Percentiles rank a stretch among this genome's conserved stretches.
These are phyloP conservation scores for Linnemannia elongata DNA, from an alignment of 192 early-diverging fungal species.

Conservation along the genomic window DNA sequence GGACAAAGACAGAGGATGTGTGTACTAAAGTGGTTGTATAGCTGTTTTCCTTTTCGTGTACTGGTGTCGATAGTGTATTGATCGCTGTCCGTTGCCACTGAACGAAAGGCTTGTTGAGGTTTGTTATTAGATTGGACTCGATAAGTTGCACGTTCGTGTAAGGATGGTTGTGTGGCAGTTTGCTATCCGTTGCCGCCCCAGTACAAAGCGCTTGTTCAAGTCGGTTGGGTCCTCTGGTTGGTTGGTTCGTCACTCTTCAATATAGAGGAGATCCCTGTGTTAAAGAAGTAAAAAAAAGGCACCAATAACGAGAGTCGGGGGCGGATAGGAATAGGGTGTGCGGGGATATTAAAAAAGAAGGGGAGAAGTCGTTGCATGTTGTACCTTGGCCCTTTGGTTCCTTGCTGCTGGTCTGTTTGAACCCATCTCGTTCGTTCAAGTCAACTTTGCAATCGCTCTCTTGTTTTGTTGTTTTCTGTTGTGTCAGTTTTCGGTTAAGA, in stretches of 20 bases:
- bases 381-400: constrained; percentile 54
- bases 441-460: background rate
- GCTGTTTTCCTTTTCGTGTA: background rate
- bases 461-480: background rate
- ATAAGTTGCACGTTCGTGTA: too few relatives aligned
- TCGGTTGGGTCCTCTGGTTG: background rate
- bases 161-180: background rate
- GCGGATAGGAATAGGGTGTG: constrained; percentile 1
- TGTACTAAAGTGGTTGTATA: background rate
- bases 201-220: too few relatives aligned
- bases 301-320: background rate
- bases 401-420: constrained; percentile 49
- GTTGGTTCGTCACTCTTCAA: background rate
- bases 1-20: background rate
- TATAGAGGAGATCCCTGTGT: background rate
- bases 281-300: background rate
- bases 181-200: background rate
- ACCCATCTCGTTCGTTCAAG: constrained; percentile 25
- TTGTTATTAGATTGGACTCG: too few relatives aligned
- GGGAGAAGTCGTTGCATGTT: background rate
- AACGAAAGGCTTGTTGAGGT: too few relatives aligned
- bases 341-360: background rate
- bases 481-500: background rate
- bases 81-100: background rate
- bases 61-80: background rate